phyloP scores from a whole-genome alignment of 2,329 filamentous ascomycete genomes.

The Colletotrichum spinosum region DNA sequence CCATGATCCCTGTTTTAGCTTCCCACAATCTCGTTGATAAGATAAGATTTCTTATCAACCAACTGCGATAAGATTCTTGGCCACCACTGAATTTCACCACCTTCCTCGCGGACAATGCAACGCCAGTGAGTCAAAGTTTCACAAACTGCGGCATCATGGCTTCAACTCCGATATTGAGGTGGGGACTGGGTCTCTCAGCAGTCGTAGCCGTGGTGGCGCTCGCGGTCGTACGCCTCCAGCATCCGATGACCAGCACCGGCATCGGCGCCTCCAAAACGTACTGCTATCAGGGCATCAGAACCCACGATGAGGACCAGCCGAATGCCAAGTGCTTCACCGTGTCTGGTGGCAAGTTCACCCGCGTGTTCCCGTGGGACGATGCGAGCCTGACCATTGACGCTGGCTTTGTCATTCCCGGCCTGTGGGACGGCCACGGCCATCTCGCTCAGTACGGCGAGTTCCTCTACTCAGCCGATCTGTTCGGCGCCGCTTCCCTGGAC shows the following conservation, averaged over 20 bases:
- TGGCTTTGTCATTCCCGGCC: conserved; percentile 72
- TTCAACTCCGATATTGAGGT: conserved; percentile 24
- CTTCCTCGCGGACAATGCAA: conserved; percentile 5
- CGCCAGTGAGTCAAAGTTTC: conserved; percentile 3
- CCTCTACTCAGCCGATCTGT: conserved; percentile 73
- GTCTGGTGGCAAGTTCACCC: conserved; percentile 60
- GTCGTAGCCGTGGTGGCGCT: conserved; percentile 44
- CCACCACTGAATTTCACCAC: conserved; percentile 25
- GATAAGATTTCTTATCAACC: conserved; percentile 27
- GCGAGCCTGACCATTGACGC: conserved; percentile 43
- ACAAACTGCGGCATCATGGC: conserved; percentile 23
- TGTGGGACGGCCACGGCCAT: conserved; percentile 80
- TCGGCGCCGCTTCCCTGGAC: conserved; percentile 65
- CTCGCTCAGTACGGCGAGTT: conserved; percentile 75
- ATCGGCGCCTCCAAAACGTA: conserved; percentile 42
- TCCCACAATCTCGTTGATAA: conserved; percentile 7
- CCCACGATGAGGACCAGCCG: conserved; percentile 49
- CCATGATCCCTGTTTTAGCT: conserved; percentile 7
- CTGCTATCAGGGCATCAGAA: conserved; percentile 55
- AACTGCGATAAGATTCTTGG: conserved; percentile 28
- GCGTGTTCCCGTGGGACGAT: conserved; percentile 55
- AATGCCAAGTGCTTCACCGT: conserved; percentile 68
- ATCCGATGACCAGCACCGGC: conserved; percentile 28
- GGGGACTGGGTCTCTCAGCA: conserved; percentile 44
- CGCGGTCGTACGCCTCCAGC: conserved; percentile 42